These are phyloP conservation scores for Podospora conica DNA, from an alignment of 495 filamentous ascomycete species.

Conservation along the genomic window DNA sequence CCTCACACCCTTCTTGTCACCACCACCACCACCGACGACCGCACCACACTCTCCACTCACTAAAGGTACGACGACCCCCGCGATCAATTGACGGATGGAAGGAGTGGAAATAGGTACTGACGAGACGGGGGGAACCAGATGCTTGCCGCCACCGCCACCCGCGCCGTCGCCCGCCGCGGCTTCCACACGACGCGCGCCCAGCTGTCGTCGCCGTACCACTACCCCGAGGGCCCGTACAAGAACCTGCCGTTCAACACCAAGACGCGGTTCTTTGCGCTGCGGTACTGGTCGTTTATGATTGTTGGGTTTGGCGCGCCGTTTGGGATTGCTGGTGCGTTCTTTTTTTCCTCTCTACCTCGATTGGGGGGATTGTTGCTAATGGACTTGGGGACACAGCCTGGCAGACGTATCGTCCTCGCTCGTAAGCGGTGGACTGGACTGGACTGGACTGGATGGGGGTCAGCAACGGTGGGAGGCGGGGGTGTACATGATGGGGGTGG, in stretches of 20 bases:
- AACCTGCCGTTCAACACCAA: constrained; percentile 96
- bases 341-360: not conserved
- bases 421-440: constrained; percentile 25
- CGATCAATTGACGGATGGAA: constrained; percentile 6
- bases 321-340: constrained; percentile 67
- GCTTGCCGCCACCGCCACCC: constrained; percentile 73
- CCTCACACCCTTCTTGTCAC: constrained; percentile 9
- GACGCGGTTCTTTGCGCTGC: constrained; percentile 71
- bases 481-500: not conserved
- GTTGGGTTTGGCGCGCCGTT: constrained; percentile 76
- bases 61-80: not conserved
- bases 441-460: not conserved
- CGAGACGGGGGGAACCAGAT: constrained; percentile 50
- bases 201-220: constrained; percentile 89
- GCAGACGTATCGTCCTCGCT: constrained; percentile 71
- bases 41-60: not conserved
- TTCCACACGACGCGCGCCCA: constrained; percentile 88
- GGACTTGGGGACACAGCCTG: constrained; percentile 51
- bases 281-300: constrained; percentile 77
- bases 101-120: not conserved
- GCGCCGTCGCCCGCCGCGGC: constrained; percentile 78
- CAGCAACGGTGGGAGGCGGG: not conserved
- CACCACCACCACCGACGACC: not conserved
- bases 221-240: constrained; percentile 89
- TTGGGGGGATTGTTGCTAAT: not conserved